A percentile compares a stretch with the other conserved stretches of the same genome.
phyloP scores from a whole-genome alignment of 192 early-diverging fungal genomes.

The Podila minutissima region DNA sequence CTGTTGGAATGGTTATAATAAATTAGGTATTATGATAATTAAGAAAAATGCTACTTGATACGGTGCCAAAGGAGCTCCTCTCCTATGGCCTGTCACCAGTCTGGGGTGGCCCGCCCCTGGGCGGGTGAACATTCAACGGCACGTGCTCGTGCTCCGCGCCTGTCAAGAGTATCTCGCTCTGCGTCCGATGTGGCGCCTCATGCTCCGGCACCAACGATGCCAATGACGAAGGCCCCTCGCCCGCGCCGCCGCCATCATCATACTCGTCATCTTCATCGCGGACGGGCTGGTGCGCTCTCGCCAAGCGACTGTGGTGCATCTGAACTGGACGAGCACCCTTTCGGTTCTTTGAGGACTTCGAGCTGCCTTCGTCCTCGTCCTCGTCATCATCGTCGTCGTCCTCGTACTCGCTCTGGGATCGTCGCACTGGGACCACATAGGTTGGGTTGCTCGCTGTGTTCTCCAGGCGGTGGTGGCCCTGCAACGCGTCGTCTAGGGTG shows the following conservation, averaged over 20 bases:
- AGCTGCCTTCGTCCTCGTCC: neutral
- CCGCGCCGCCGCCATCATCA: neutral
- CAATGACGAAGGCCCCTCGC: neutral
- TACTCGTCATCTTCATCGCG: neutral
- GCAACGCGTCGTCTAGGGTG: slow-evolving; percentile 16
- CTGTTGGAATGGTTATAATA: no score
- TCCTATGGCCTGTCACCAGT: no score
- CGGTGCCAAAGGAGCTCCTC: no score
- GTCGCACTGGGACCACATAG: neutral
- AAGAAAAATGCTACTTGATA: no score
- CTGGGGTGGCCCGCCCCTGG: neutral
- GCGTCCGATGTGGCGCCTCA: neutral
- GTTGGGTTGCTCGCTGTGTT: neutral
- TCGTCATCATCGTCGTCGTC: neutral
- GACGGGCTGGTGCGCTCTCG: neutral
- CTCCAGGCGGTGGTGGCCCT: slow-evolving; percentile 6
- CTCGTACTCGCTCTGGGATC: neutral
- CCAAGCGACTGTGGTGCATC: neutral
- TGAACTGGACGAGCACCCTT: neutral
- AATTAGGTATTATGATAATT: no score
- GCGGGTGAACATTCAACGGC: neutral
- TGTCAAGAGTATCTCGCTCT: neutral
- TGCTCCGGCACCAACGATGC: neutral
- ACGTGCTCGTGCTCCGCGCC: neutral
- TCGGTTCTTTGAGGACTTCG: neutral